These are phyloP conservation scores for Acer negundo DNA, from an alignment of 345 rosid species.

Conservation along the genomic window DNA sequence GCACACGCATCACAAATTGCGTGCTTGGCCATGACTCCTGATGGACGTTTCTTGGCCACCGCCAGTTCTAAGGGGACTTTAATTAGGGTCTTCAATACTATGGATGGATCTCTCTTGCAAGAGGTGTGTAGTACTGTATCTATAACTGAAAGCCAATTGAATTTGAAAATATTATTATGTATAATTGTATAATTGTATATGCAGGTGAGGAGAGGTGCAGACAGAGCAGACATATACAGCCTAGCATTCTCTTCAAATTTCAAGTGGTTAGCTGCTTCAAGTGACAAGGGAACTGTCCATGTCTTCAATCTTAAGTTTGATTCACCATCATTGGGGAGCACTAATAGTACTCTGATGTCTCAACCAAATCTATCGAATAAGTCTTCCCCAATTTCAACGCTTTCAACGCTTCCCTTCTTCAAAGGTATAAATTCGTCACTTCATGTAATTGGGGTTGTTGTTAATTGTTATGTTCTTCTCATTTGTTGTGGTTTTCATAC, in stretches of 20 bases:
- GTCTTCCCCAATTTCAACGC: conserved; percentile 35
- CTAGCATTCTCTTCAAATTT: conserved; percentile 51
- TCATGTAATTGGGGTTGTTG: no score
- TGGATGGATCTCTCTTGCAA: conserved; percentile 42
- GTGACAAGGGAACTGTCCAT: conserved; percentile 67
- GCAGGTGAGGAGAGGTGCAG: conserved; percentile 63
- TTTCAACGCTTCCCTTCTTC: conserved; percentile 49
- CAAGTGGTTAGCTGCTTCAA: conserved; percentile 60
- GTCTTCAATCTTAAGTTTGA: conserved; percentile 50
- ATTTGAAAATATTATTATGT: not conserved
- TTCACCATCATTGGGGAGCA: conserved; percentile 1
- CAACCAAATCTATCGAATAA: conserved; percentile 24
- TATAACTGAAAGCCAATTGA: not conserved
- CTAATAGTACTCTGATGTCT: not conserved
- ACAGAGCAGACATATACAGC: conserved; percentile 64
- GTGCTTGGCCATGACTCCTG: conserved; percentile 37
- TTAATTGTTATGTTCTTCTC: no score
- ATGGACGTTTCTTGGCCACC: conserved; percentile 51
- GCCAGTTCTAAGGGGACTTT: conserved; percentile 54
- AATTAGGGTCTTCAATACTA: conserved; percentile 49
- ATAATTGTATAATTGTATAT: not conserved
- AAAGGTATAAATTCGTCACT: conserved; percentile 36
- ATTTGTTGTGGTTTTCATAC: not conserved
- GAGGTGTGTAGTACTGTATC: conserved; percentile 38
- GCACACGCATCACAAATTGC: conserved; percentile 50